phyloP scores from a whole-genome alignment of 352 stramenopile species.

The Globisporangium ultimum region DNA sequence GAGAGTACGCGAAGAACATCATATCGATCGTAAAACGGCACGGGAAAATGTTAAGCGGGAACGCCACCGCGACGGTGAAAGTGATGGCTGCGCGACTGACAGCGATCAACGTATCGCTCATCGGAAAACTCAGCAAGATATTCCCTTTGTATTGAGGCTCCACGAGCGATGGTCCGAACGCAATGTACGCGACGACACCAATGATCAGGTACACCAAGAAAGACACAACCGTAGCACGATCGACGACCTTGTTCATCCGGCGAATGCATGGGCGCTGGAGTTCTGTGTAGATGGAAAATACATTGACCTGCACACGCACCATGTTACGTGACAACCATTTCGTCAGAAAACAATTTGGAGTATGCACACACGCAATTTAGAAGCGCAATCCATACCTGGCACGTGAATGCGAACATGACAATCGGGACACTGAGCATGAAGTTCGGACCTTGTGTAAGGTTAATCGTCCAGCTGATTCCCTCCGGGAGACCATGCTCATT shows the following conservation, averaged over 20 bases:
- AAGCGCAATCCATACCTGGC: slow-evolving; percentile 37
- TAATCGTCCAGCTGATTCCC: slow-evolving; percentile 71
- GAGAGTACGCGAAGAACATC: slow-evolving; percentile 83
- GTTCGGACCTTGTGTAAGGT: slow-evolving; percentile 58
- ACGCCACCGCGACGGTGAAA: slow-evolving; percentile 83
- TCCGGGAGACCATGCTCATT: slow-evolving; percentile 51
- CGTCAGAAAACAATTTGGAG: too few species aligned
- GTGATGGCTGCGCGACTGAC: slow-evolving; percentile 80
- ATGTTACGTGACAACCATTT: too few species aligned
- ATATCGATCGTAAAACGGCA: slow-evolving; percentile 86
- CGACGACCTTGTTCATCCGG: slow-evolving; percentile 87
- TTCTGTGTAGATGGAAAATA: slow-evolving; percentile 89
- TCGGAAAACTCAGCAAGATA: slow-evolving; percentile 75
- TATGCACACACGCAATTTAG: neutral
- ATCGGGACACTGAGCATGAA: slow-evolving; percentile 87
- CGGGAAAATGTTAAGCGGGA: slow-evolving; percentile 86
- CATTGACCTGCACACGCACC: slow-evolving; percentile 52
- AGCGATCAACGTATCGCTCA: slow-evolving; percentile 75
- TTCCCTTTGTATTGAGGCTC: slow-evolving; percentile 80
- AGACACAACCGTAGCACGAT: slow-evolving; percentile 71
- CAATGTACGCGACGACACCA: slow-evolving; percentile 74
- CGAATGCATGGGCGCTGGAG: slow-evolving; percentile 82
- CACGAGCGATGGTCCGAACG: slow-evolving; percentile 59
- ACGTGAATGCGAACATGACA: slow-evolving; percentile 90
- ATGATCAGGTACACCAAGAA: slow-evolving; percentile 78